Evolutionary conservation across 225 moss, liverwort and hornwort genomes (phyloP), one percentile per base, ranked within the genome.

Genomic region (Climacium dendroides): DNA sequence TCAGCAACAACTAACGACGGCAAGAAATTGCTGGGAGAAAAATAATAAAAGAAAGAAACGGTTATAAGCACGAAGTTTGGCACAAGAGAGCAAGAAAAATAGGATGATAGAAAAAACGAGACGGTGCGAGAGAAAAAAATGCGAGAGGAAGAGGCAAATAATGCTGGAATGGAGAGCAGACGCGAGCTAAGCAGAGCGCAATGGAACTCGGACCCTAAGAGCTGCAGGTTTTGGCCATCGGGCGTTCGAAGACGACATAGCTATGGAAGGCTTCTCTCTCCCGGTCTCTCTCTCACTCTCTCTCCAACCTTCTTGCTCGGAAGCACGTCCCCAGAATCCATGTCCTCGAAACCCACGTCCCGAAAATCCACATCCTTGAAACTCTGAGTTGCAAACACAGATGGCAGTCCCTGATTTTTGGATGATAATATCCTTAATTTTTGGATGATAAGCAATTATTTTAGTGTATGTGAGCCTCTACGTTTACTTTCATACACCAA

Each of bases 161-260:
- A 65, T 50, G 89, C 32, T 29, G 71, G 78, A 79, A 58, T 79
- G 58, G 58, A 47, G 19, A 48, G 43, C 13, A 75, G 59, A 13
- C 47, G 75, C 39, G 3, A 28, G 19, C 7, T 7, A 66, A 8
- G 25, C 60, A 24, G 37, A 50, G 71, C 19, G 47, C 69, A 37
- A 57, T 74, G 69, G 84, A 75, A 62, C n/a, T 54, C 71, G 85
- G 89, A 91, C 91, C 91, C 91, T 87, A 91, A 80, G 82, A 87
- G 87, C 91, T 89, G 91, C 91, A 91, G 85, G 91, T 87, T 84
- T 48, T 70, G 57, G 87, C 72, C 87, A 82, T 89, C 82, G 81
- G 87, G 62, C 13, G 47, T 70, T 59, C 62, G 82, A 86, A 87
- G 48, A 52, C 79, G 84, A 58, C 74, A 52, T 50, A 74, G 84